phyloP scores from a whole-genome alignment of 345 rosid genomes.

The Citrus mangshanensis region DNA sequence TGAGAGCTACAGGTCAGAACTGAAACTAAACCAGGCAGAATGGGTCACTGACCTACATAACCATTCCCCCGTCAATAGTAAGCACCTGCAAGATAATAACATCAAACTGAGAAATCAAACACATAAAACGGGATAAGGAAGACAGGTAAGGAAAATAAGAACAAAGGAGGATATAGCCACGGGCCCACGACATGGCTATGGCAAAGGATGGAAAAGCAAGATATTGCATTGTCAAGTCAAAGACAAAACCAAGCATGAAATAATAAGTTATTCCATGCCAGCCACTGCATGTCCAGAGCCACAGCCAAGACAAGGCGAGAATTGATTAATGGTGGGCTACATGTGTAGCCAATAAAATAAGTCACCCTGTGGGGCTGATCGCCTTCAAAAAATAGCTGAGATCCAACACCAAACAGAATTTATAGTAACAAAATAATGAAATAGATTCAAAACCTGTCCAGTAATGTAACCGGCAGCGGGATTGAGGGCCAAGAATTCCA shows the following conservation, averaged over 20 bases:
- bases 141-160: background rate
- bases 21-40: background rate
- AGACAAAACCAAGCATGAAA: background rate
- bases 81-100: slow-evolving; percentile 52
- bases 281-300: background rate
- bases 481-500: slow-evolving; percentile 87
- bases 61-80: slow-evolving; percentile 97
- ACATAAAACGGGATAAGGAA: background rate
- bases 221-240: background rate
- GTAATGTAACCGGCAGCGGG: slow-evolving; percentile 93
- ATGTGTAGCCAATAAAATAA: background rate
- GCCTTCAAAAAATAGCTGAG: background rate
- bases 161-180: background rate
- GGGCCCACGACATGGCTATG: background rate
- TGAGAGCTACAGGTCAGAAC: slow-evolving; percentile 1
- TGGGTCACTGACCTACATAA: slow-evolving; percentile 41
- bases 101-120: slow-evolving; percentile 1
- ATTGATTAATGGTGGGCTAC: background rate
- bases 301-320: background rate
- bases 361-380: background rate
- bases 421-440: background rate
- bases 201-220: background rate
- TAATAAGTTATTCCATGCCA: background rate
- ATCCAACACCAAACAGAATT: background rate
- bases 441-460: slow-evolving; percentile 62